Percentiles rank a stretch among this genome's conserved stretches.
These are phyloP conservation scores for Umbelopsis sp. DNA, from an alignment of 192 early-diverging fungal genomes.

Conservation along the genomic window DNA sequence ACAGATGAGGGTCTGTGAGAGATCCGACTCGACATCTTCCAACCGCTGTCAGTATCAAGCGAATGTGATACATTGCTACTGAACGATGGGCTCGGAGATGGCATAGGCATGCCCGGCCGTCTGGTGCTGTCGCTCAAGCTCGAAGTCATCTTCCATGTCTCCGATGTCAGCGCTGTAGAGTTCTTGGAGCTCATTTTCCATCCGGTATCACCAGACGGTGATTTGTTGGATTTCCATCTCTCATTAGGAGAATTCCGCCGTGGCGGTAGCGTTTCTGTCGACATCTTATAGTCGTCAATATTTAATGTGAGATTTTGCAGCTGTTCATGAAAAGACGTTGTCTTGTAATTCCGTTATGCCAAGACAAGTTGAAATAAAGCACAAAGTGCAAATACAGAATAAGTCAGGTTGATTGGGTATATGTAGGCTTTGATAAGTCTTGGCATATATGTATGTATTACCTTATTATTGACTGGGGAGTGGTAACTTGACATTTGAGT, in stretches of 20 bases:
- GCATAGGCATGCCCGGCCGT: not conserved
- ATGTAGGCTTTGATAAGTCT: not conserved
- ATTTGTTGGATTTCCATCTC: constrained; percentile 7
- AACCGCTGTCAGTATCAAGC: not conserved
- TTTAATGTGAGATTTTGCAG: constrained; percentile 13
- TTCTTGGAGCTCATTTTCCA: constrained; percentile 6
- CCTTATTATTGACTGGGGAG: not conserved
- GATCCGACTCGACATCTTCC: constrained; percentile 3
- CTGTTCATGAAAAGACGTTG: constrained; percentile 6
- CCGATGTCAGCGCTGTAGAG: not conserved
- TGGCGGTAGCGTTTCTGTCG: not conserved
- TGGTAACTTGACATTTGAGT: constrained; percentile 15
- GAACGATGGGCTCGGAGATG: not conserved
- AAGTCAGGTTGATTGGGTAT: not conserved
- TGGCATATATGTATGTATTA: constrained; percentile 7
- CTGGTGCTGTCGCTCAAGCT: not conserved
- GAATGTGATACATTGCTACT: not conserved
- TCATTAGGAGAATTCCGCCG: not conserved
- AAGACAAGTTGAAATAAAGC: not conserved
- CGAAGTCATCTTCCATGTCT: constrained; percentile 13
- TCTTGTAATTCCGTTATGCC: not conserved
- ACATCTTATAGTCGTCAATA: constrained; percentile 7
- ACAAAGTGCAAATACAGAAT: not conserved
- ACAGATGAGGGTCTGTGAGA: not conserved
- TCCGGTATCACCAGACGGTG: not conserved